Evolutionary conservation across 148 eudicot genomes (phyloP), one percentile per base, ranked within the genome.

Genomic region (Camellia japonica): DNA sequence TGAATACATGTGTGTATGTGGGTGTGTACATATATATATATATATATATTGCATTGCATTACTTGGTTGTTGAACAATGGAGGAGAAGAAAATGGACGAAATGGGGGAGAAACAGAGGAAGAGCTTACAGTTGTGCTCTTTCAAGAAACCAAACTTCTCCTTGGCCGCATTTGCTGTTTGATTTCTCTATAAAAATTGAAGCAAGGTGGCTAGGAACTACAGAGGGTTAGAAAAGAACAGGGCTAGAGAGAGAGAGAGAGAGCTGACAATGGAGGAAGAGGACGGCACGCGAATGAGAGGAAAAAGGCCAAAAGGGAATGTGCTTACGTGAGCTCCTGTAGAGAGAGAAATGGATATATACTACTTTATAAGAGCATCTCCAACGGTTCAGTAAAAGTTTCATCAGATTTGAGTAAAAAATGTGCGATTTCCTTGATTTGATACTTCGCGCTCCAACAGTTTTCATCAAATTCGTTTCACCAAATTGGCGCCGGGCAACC

Each of bases 281-380:
- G 71, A 19, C 20, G 73, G 85, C 81, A 78, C 85, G 81, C 81
- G 69, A 73, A 58, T 7, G 74, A 20, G 61, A 73, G 54, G 5
- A 47, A 60, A 23, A 42, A 16, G 6, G 44, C 59, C 8, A 13
- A 63, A 63, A n/a, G 9, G 59, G 81, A 59, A 78, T 68, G 74
- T 54, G 80, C 38, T n/a, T 54, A 68, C 80, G 80, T 68, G 10
- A 18, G 51, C 54, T 19, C 65, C 9, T 46, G 64, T 55, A 60
- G 74, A 30, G 38, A 30, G 30, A 30, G 38, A 30, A 30, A 30
- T 30, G 38, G 38, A 30, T 30, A 30, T 23, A 23, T 23, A 23
- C 0, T 23, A 23, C 30, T 23, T 23, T 23, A 23, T 23, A 23
- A 23, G 23, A 23, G 23, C 23, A 23, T 23, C 23, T 23, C 23